Conservation (phyloP, 306 rosid genomes). For the Parietaria judaica region DNA sequence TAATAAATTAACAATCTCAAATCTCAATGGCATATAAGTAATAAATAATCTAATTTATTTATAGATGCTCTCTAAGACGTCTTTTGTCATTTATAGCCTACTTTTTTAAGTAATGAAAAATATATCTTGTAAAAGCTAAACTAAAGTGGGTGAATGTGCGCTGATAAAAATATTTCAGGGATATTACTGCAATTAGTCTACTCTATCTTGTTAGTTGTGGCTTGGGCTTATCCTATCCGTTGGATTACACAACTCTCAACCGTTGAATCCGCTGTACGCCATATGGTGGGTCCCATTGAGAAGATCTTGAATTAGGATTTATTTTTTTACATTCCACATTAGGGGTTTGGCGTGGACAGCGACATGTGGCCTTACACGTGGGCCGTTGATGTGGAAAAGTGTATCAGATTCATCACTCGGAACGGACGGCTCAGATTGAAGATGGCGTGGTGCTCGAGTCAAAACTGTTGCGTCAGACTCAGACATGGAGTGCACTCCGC, state of each 20-base stretch:
- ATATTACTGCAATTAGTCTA: too few relatives aligned
- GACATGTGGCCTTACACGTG: constrained; percentile 12
- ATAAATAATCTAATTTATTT: too few relatives aligned
- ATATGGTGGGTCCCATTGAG: constrained; percentile 5
- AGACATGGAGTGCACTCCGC: constrained; percentile 28
- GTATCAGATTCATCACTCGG: constrained; percentile 4
- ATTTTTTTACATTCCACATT: not conserved
- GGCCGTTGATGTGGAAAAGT: constrained; percentile 8
- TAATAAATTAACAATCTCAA: too few relatives aligned
- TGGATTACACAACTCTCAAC: not conserved
- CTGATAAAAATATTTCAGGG: too few relatives aligned
- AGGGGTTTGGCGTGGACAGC: not conserved
- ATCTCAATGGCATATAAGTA: too few relatives aligned
- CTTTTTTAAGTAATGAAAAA: too few relatives aligned
- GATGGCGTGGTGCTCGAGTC: constrained; percentile 1
- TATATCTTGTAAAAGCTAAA: too few relatives aligned
- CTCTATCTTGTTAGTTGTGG: not conserved
- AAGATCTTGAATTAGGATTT: not conserved
- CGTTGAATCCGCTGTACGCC: not conserved
- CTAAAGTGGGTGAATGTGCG: too few relatives aligned
- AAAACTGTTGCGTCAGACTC: constrained; percentile 21
- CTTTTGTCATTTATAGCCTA: too few relatives aligned
- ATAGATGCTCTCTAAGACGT: too few relatives aligned
- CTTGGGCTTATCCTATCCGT: constrained; percentile 11
- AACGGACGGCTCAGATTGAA: constrained; percentile 14